Conservation (phyloP, 2,329 filamentous ascomycete species). For the Balansia obtecta region DNA sequence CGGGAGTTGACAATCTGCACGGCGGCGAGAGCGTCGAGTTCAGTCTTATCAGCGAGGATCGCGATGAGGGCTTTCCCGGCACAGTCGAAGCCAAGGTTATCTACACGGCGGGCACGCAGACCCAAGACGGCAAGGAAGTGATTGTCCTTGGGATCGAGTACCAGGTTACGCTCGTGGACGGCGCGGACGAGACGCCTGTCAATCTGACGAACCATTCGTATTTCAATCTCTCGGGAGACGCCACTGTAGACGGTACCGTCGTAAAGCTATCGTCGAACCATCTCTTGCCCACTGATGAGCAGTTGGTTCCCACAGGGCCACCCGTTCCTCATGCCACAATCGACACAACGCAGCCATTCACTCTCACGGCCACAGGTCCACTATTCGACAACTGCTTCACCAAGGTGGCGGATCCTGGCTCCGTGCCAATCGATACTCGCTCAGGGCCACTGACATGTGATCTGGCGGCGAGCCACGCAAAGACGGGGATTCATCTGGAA, state of each 20-base stretch:
- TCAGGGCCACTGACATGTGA: conserved; percentile 49
- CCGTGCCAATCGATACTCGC: conserved; percentile 56
- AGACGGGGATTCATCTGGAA: conserved; percentile 68
- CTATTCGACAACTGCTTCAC: conserved; percentile 88
- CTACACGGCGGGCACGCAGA: conserved; percentile 65
- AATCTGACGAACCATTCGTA: conserved; percentile 94
- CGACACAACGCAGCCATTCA: conserved; percentile 54
- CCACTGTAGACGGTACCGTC: conserved; percentile 41
- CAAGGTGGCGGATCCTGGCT: conserved; percentile 48
- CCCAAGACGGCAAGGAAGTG: conserved; percentile 47
- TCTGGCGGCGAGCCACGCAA: conserved; percentile 60
- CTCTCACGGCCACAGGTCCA: conserved; percentile 56
- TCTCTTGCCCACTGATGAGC: conserved; percentile 63
- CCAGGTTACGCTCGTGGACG: conserved; percentile 67
- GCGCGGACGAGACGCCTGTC: conserved; percentile 78
- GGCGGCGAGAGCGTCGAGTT: conserved; percentile 58
- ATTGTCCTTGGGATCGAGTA: conserved; percentile 77
- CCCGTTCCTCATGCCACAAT: conserved; percentile 55
- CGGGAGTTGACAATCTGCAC: conserved; percentile 36
- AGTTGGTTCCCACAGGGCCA: conserved; percentile 60
- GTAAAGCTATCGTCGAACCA: conserved; percentile 54
- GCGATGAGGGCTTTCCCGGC: conserved; percentile 84
- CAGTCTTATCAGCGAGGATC: conserved; percentile 57
- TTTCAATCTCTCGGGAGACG: conserved; percentile 48
- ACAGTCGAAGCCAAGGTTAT: conserved; percentile 65